Base-by-base conservation (phyloP, 306 rosid genomes). In the Citrullus mucosospermus region DNA sequence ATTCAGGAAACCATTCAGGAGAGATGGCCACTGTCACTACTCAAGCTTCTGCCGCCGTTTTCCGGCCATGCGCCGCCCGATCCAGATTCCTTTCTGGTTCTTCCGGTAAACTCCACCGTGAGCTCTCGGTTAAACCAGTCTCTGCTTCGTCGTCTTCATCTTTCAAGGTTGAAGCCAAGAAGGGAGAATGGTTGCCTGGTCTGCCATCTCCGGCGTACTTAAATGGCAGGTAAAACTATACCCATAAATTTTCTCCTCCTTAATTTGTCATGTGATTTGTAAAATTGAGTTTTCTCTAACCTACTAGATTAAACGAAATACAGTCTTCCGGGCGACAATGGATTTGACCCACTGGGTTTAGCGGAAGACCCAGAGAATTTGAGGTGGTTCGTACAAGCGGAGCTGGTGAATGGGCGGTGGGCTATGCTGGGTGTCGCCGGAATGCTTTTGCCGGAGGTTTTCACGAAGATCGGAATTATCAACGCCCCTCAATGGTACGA, bases 351-450 rank as follows among this genome's bases (percentile, higher is more conserved):
- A 10, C 46, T 96, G 83, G 98, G 84, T 44, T 89, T 96, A 4
- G 98, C 99, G 3, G 99, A 96, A 87, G 99, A 96, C 85, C 99
- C 99, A 20, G 99, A 96, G 87, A 96, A 92, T 85, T 65, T 96
- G 84, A 88, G 4, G 78, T 96, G 99, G 99, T 96, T 0, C 50
- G 82, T 96, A 13, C 99, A 92, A 79, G 99, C 99, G 0, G 99
- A 96, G 87, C 91, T 96, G 4, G 99, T 96, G 17, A 96, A 96
- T 62, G 78, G 92, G 3, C 86, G 99, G 1, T 96, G 99, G 99
- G 99, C 99, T 1, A 96, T 96, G 99, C 74, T 96, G 83, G 99
- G 99, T 9, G 99, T 96, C n/a, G 91, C 60, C 8, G 99, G 99
- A 51, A 96, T 96, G 98, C 81, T 96, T 2, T 87, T 96, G 22